A percentile compares a stretch with the other conserved stretches of the same genome.
phyloP scores from a whole-genome alignment of 495 filamentous ascomycete species.

The Neurospora discreta region DNA sequence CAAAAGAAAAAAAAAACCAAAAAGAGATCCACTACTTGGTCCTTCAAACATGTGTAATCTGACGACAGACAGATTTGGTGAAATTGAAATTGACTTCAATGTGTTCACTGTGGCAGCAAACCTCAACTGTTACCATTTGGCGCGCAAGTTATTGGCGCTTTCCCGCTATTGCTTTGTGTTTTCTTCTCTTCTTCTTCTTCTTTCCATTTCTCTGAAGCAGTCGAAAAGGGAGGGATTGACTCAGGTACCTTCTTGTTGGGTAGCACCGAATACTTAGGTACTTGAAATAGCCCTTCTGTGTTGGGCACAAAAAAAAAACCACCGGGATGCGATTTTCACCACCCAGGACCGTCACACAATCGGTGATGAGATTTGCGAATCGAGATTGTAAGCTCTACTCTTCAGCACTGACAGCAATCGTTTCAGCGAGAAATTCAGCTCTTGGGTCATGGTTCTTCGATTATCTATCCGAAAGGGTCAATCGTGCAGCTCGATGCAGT shows the following conservation, averaged over 20 bases:
- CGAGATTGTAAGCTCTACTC: not conserved
- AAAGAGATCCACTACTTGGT: not conserved
- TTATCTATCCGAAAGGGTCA: not conserved
- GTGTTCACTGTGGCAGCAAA: not conserved
- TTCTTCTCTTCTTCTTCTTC: not conserved
- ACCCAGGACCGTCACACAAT: not conserved
- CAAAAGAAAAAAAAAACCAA: too few relatives aligned
- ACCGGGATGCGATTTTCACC: not conserved
- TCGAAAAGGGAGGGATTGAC: not conserved
- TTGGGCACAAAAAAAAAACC: not conserved
- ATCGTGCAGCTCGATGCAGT: not conserved
- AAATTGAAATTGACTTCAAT: not conserved
- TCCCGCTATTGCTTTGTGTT: too few relatives aligned
- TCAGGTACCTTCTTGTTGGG: not conserved
- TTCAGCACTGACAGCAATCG: not conserved
- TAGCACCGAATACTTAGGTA: too few relatives aligned
- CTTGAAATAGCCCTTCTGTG: not conserved
- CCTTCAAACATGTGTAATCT: not conserved
- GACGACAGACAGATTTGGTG: not conserved
- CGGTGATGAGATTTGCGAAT: not conserved
- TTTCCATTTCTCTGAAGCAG: not conserved
- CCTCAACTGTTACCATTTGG: not conserved
- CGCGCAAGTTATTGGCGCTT: not conserved
- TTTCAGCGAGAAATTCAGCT: not conserved
- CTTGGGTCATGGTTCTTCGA: not conserved